Conservation (phyloP, 345 rosid species). For the Mallotus nudiflorus region DNA sequence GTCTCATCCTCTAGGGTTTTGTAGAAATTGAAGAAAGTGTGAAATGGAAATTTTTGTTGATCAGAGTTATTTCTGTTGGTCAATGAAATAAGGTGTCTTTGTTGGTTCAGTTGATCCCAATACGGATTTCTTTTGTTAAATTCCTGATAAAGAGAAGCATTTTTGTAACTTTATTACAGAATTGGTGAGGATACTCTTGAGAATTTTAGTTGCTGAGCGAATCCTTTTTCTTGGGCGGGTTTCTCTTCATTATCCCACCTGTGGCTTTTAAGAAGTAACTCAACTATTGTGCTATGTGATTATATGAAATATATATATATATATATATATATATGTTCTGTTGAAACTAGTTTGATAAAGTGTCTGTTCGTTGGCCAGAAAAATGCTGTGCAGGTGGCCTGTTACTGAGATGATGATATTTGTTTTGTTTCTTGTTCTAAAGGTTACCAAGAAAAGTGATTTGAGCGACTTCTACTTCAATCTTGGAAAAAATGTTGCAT, state of each 20-base stretch:
- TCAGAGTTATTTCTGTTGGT: not conserved
- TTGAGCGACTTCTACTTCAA: slow-evolving; percentile 84
- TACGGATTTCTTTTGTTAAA: not conserved
- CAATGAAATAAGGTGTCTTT: not conserved
- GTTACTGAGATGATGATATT: not conserved
- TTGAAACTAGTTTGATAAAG: not conserved
- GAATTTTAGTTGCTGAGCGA: not conserved
- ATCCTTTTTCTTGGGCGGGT: not conserved
- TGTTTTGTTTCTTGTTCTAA: slow-evolving; percentile 14
- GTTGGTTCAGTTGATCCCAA: not conserved
- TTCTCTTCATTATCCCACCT: not conserved
- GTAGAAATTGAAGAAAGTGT: too few species aligned
- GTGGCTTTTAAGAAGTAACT: not conserved
- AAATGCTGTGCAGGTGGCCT: not conserved
- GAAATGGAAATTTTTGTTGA: not conserved
- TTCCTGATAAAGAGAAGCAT: not conserved
- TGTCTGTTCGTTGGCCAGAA: not conserved
- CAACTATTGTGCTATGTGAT: not conserved
- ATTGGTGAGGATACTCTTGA: not conserved
- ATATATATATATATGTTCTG: too few species aligned
- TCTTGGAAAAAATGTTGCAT: slow-evolving; percentile 77
- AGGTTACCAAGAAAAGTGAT: slow-evolving; percentile 92
- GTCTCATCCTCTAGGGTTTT: too few species aligned
- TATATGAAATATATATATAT: not conserved
- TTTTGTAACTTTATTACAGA: not conserved